These are phyloP conservation scores for Ganoderma meredithae DNA, from an alignment of 1,284 basidiomycete species.

Conservation along the genomic window DNA sequence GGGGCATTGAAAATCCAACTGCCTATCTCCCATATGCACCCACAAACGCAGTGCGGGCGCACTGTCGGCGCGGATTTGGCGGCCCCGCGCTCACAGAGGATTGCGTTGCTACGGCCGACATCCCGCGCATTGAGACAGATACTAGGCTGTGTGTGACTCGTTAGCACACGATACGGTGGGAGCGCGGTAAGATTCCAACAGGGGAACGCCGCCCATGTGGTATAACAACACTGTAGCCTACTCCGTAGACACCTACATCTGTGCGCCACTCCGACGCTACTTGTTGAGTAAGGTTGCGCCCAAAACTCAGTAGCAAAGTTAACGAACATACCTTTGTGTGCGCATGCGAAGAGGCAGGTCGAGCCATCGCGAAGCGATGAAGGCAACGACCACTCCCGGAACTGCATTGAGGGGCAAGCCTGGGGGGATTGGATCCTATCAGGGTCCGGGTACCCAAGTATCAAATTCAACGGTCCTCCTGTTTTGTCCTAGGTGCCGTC, in stretches of 20 bases:
- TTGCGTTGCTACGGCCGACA: background rate
- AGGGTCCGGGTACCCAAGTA: too few relatives aligned
- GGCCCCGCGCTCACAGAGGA: background rate
- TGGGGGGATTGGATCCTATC: too few relatives aligned
- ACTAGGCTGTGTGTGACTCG: background rate
- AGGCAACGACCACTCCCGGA: too few relatives aligned
- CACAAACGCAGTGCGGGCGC: conserved; percentile 9
- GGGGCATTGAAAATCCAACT: background rate
- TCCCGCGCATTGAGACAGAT: background rate
- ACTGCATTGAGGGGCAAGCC: too few relatives aligned
- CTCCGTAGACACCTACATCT: background rate
- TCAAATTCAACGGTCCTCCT: too few relatives aligned
- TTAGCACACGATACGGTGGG: too few relatives aligned
- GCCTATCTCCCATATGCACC: background rate
- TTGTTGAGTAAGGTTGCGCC: background rate
- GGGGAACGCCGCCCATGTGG: conserved; percentile 10
- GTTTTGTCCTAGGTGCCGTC: too few relatives aligned
- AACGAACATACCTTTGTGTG: too few relatives aligned
- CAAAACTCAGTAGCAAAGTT: background rate
- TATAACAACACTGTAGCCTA: background rate
- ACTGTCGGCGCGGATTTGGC: background rate
- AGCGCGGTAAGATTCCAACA: background rate
- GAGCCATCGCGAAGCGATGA: too few relatives aligned
- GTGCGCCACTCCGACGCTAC: too few relatives aligned
- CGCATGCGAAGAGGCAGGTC: too few relatives aligned